A percentile compares a stretch with the other conserved stretches of the same genome.
These are phyloP conservation scores for Solanum medicagineum DNA, from an alignment of 257 asterid genomes.

Conservation along the genomic window DNA sequence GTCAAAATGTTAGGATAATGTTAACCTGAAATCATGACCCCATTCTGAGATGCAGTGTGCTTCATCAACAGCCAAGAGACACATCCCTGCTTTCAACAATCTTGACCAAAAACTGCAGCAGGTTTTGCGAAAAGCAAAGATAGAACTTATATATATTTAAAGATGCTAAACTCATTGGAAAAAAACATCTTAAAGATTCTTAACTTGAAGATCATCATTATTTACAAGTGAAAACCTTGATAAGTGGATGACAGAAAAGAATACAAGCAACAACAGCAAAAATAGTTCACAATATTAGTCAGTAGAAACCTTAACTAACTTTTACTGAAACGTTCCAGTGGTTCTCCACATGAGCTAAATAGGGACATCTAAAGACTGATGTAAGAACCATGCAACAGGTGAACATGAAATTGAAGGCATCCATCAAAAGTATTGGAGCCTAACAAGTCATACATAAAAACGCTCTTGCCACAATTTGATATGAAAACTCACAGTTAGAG, in stretches of 20 bases:
- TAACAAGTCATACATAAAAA: background rate
- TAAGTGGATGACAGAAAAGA: background rate
- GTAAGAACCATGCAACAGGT: background rate
- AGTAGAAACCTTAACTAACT: background rate
- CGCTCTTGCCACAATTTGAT: background rate
- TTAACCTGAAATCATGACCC: slow-evolving; percentile 90
- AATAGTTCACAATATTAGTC: background rate
- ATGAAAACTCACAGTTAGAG: background rate
- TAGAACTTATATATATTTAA: background rate
- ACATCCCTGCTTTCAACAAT: slow-evolving; percentile 53
- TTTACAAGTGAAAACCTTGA: background rate
- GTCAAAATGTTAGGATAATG: background rate
- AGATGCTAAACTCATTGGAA: background rate
- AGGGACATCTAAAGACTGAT: background rate
- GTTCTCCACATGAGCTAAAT: background rate
- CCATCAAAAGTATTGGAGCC: background rate
- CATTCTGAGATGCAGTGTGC: slow-evolving; percentile 99
- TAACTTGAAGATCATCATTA: background rate
- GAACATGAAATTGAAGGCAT: background rate
- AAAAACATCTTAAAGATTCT: background rate
- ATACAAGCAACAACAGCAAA: background rate
- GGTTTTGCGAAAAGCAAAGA: background rate
- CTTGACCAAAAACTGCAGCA: slow-evolving; percentile 86
- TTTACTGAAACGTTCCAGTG: background rate
- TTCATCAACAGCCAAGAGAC: slow-evolving; percentile 93